These are phyloP conservation scores for Mucor mucedo DNA, from an alignment of 371 early-diverging fungal species.

Conservation along the genomic window DNA sequence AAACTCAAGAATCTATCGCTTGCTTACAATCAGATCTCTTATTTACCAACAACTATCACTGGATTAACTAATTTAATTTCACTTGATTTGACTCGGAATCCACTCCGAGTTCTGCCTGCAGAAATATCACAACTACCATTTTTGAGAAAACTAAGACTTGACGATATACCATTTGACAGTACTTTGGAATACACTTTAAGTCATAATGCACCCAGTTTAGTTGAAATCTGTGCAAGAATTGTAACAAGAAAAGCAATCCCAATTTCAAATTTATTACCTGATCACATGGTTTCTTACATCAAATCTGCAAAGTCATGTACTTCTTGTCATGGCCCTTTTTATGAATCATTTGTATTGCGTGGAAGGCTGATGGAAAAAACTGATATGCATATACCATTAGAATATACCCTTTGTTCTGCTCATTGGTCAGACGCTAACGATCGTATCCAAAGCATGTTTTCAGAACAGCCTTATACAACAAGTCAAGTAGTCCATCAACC, in stretches of 20 bases:
- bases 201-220: slow-evolving; percentile 53
- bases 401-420: slow-evolving; percentile 38
- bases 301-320: slow-evolving; percentile 71
- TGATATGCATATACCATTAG: slow-evolving; percentile 42
- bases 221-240: slow-evolving; percentile 76
- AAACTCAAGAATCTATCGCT: slow-evolving; percentile 35
- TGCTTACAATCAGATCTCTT: slow-evolving; percentile 12
- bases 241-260: slow-evolving; percentile 67
- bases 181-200: slow-evolving; percentile 28
- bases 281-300: slow-evolving; percentile 63
- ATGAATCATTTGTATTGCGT: slow-evolving; percentile 64
- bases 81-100: slow-evolving; percentile 68
- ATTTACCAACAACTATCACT: slow-evolving; percentile 70
- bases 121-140: slow-evolving; percentile 48
- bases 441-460: slow-evolving; percentile 29
- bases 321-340: slow-evolving; percentile 85
- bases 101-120: slow-evolving; percentile 40
- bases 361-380: slow-evolving; percentile 65
- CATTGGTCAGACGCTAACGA: slow-evolving; percentile 40
- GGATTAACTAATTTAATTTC: slow-evolving; percentile 61
- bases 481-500: slow-evolving; percentile 9
- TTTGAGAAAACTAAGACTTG: slow-evolving; percentile 55
- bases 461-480: slow-evolving; percentile 10
- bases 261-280: slow-evolving; percentile 45
- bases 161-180: slow-evolving; percentile 47